phyloP scores from a whole-genome alignment of 495 filamentous ascomycete species.

The Extremus antarcticus region DNA sequence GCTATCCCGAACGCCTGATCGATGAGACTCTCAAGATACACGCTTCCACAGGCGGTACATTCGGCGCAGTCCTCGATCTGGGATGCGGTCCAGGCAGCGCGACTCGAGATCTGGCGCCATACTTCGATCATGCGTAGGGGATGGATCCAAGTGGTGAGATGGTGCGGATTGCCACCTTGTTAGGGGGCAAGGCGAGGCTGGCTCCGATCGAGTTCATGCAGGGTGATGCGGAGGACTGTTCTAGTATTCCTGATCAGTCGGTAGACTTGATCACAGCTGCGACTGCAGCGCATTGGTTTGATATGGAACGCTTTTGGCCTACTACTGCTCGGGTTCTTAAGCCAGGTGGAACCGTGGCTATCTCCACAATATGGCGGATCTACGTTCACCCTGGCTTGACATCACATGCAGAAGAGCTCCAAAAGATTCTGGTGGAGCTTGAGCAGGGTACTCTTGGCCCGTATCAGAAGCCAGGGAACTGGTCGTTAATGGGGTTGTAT shows the following conservation, averaged over 20 bases:
- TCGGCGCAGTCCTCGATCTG: conserved; percentile 40
- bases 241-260: conserved; percentile 22
- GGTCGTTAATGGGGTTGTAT: conserved; percentile 31
- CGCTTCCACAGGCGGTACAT: conserved; percentile 35
- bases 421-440: conserved; percentile 26
- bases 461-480: conserved; percentile 33
- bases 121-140: conserved; percentile 38
- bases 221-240: conserved; percentile 33
- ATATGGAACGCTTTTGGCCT: conserved; percentile 48
- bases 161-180: conserved; percentile 34
- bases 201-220: conserved; percentile 22
- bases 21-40: conserved; percentile 38
- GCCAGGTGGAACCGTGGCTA: conserved; percentile 43
- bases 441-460: conserved; percentile 26
- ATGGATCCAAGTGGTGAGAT: conserved; percentile 44
- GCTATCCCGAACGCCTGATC: conserved; percentile 36
- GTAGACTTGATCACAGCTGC: conserved; percentile 45
- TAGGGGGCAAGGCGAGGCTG: not conserved
- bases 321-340: conserved; percentile 43
- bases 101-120: conserved; percentile 27
- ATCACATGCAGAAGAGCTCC: conserved; percentile 15
- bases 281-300: conserved; percentile 50
- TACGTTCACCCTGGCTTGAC: conserved; percentile 28
- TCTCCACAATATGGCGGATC: conserved; percentile 33
- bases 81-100: conserved; percentile 46